Conservation (phyloP, 306 rosid genomes). For the Glycine soja region DNA sequence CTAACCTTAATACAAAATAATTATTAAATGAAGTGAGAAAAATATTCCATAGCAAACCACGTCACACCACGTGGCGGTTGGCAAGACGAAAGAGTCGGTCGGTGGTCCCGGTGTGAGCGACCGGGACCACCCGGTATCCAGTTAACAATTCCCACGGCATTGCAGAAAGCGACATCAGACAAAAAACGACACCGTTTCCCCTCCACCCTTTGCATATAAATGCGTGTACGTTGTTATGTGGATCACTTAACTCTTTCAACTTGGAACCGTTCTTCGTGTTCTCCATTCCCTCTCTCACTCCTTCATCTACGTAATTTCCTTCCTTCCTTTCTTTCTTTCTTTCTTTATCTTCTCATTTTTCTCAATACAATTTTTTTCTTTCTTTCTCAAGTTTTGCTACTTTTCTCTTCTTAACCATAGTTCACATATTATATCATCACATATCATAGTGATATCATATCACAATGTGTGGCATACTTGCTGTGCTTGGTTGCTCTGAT, state of each 20-base stretch:
- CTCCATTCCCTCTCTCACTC: background rate
- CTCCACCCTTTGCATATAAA: slow-evolving; percentile 52
- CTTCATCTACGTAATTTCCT: background rate
- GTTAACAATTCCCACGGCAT: slow-evolving; percentile 10
- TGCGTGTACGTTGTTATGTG: slow-evolving; percentile 42
- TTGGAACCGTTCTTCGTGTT: slow-evolving; percentile 47
- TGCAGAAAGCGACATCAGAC: background rate
- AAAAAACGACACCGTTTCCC: slow-evolving; percentile 60
- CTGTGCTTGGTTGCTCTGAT: slow-evolving; percentile 92
- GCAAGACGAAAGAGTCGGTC: slow-evolving; percentile 38
- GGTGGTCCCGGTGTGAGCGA: slow-evolving; percentile 48
- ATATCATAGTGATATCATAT: background rate
- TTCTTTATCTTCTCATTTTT: slow-evolving; percentile 15
- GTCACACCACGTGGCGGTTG: slow-evolving; percentile 51
- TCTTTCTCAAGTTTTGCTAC: background rate
- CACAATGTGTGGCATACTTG: slow-evolving; percentile 95
- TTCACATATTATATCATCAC: background rate
- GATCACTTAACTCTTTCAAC: slow-evolving; percentile 38
- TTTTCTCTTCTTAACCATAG: background rate
- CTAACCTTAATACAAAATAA: background rate
- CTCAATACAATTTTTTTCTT: background rate
- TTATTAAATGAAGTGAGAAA: slow-evolving; percentile 25
- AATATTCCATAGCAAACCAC: slow-evolving; percentile 46
- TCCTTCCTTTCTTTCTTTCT: background rate
- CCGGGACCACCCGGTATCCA: slow-evolving; percentile 46